Percentiles rank a stretch among this genome's conserved stretches.
Evolutionary conservation across 2,329 filamentous ascomycete species (phyloP).

Genomic region (Aspergillus calidoustus): DNA sequence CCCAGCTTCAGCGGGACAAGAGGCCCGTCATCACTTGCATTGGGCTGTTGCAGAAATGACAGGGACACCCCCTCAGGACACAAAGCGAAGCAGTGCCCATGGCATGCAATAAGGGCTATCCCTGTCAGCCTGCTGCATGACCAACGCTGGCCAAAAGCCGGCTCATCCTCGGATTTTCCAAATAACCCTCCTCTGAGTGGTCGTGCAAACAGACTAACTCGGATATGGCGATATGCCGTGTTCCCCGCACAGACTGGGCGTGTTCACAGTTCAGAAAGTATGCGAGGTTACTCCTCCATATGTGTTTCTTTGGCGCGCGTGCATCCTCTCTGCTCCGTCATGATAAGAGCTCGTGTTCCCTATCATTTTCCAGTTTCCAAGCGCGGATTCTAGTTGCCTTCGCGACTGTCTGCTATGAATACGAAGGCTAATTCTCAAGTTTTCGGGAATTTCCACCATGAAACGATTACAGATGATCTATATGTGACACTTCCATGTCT

Average conservation of each 20-base stretch:
- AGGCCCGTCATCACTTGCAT: constrained; percentile 4
- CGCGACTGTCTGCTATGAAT: neutral
- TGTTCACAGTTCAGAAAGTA: constrained; percentile 12
- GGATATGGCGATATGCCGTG: constrained; percentile 13
- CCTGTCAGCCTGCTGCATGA: constrained; percentile 8
- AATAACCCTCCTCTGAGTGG: constrained; percentile 8
- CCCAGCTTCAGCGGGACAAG: neutral
- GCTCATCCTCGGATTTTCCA: constrained; percentile 7
- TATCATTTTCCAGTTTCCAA: neutral
- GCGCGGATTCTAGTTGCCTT: constrained; percentile 4
- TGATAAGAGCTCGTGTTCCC: constrained; percentile 2
- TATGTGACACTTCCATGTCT: neutral
- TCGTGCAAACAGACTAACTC: constrained; percentile 10
- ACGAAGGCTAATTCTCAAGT: neutral
- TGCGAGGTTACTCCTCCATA: neutral
- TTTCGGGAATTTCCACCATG: neutral
- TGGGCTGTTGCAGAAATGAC: constrained; percentile 3
- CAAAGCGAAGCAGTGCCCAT: neutral
- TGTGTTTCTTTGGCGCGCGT: neutral
- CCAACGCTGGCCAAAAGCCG: constrained; percentile 6
- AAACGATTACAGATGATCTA: neutral
- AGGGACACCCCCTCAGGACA: neutral
- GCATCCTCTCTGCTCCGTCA: neutral
- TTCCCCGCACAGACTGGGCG: constrained; percentile 15
- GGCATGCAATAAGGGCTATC: constrained; percentile 2